Conservation (phyloP, 176 grass and related monocot genomes). For the Juncus effusus region DNA sequence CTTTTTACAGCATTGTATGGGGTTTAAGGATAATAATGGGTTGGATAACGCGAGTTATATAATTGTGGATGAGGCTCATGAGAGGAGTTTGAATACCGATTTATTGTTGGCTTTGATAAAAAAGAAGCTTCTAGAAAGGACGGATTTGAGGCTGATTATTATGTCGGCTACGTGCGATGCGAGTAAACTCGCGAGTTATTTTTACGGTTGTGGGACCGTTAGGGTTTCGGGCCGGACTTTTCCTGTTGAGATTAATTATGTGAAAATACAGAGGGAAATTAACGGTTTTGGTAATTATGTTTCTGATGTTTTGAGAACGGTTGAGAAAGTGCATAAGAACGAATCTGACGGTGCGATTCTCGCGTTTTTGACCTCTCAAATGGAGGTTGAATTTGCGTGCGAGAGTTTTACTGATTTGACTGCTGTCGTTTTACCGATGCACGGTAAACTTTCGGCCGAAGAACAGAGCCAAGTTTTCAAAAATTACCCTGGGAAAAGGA, state of each 20-base stretch:
- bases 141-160: slow-evolving; percentile 79
- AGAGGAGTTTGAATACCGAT: slow-evolving; percentile 96
- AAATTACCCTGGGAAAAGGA: slow-evolving; percentile 73
- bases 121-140: slow-evolving; percentile 61
- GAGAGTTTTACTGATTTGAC: slow-evolving; percentile 59
- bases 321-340: slow-evolving; percentile 60
- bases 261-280: slow-evolving; percentile 40
- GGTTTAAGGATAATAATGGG: slow-evolving; percentile 21
- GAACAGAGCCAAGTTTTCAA: slow-evolving; percentile 80
- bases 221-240: slow-evolving; percentile 69
- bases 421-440: slow-evolving; percentile 71
- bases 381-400: slow-evolving; percentile 89
- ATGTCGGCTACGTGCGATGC: slow-evolving; percentile 95
- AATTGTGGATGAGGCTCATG: slow-evolving; percentile 92
- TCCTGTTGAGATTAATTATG: slow-evolving; percentile 88
- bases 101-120: slow-evolving; percentile 89
- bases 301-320: slow-evolving; percentile 68
- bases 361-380: slow-evolving; percentile 89
- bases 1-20: slow-evolving; percentile 74
- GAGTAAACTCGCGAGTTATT: slow-evolving; percentile 68
- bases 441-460: slow-evolving; percentile 75
- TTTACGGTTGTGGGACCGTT: slow-evolving; percentile 64
- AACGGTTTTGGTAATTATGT: slow-evolving; percentile 61
- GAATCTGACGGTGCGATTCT: slow-evolving; percentile 82
- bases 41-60: slow-evolving; percentile 68